Base-by-base conservation (phyloP, 2,329 filamentous ascomycete genomes). In the Penicillium hordei region DNA sequence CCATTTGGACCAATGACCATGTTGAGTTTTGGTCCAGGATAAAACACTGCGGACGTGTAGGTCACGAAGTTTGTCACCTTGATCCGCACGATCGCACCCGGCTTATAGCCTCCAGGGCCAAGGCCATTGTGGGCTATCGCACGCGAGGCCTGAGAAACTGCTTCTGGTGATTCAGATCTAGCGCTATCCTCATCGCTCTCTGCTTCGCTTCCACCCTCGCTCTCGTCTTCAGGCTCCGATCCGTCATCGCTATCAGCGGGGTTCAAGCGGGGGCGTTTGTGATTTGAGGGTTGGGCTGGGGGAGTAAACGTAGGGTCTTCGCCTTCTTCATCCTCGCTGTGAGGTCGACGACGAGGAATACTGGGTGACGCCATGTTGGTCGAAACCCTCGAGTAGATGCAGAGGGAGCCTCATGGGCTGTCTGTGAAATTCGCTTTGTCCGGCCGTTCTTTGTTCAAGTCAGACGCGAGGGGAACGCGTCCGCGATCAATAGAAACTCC, bases 1-100 rank as follows among this genome's bases (percentile, higher is more conserved):
- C 94, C 94, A 69, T 99, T 99, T n/a, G 94, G 94, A 0, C 94
- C 94, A 66, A 99, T 96, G 52, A 99, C 88, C 93, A 99, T 97
- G 73, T 99, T 99, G 69, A 99, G 76, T 71, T 90, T 93, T 0
- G 94, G 93, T 0, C 94, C 94, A 13, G 92, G 91, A 58, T 89
- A 86, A 74, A 97, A 97, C 64, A 96, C 93, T 55, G 92, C 93
- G 52, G 88, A 86, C 49, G 90, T 92, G 76, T 99, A 99, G 0
- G 94, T 99, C 55, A 99, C 91, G 67, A 99, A 99, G 75, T 97
- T 90, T 48, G 83, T 84, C 44, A 97, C 82, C 65, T 86, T 89
- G 48, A 99, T 91, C 36, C 93, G 86, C 48, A 97, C 87, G 65
- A 99, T 95, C 10, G 94, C 89, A 12, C 94, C 94, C 3, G 92